Base-by-base conservation (phyloP, 2,329 filamentous ascomycete genomes). In the Madurella mycetomatis region DNA sequence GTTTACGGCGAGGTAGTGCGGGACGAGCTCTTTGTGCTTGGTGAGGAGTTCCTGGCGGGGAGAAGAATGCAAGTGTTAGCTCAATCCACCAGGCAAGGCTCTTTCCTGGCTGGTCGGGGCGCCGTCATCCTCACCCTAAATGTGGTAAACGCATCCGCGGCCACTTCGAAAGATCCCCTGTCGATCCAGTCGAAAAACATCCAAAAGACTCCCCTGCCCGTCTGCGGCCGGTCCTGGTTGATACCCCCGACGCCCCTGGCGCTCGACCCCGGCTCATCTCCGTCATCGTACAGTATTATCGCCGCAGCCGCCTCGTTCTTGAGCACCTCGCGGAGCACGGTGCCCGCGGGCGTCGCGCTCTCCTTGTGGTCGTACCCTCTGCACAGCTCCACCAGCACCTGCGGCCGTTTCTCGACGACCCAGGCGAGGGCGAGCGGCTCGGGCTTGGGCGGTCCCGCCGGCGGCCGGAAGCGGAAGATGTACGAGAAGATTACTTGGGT, bases 181-280 rank as follows among this genome's bases (percentile, higher is more conserved):
- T 97, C 92, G 65, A 99, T 95, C 90, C 92, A 99, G 58, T 88
- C 84, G 67, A 99, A 97, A 73, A 97, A 97, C 45, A 83, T 86
- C 94, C 94, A 99, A 70, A 99, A 96, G 1, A 96, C 84, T 2
- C 92, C 92, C 43, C 84, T 81, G 12, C 92, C 92, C 45, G 82
- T 87, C 64, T 94, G 88, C 34, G 82, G 84, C 41, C 84, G 74
- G 56, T 90, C 86, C 45, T 87, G 83, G 65, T 94, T 88, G 58
- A 96, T 88, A 18, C 83, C 85, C 49, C 81, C 84, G 40, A 95
- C 77, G 41, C 90, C 88, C 60, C 90, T 84, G n/a, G 83, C 82
- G 62, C 83, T 86, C 52, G 87, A 89, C 31, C 86, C 84, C 19
- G 78, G 76, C 57, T 85, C 81, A 41, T 82, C 81, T 5, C 88